Base-by-base conservation (phyloP, 2,329 filamentous ascomycete species). In the Epichloe scottii region DNA sequence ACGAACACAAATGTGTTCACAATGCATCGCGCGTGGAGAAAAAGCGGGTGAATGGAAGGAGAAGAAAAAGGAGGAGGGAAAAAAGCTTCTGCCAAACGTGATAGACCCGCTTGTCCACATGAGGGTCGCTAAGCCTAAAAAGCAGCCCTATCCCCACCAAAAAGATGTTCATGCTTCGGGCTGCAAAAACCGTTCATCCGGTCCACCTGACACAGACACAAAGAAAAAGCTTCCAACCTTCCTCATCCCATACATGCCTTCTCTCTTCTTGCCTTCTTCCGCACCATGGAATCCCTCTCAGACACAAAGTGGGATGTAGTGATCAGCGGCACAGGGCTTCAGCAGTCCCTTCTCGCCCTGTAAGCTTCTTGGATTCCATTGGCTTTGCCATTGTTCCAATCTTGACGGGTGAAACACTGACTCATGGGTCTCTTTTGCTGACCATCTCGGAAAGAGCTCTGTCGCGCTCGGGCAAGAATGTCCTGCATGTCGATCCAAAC, bases 401-500 rank as follows among this genome's bases (percentile, higher is more conserved):
- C 14, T 45, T 49, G 39, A 43, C 19, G 39, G 47, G 17, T 43
- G 40, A 23, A 43, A 37, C 30, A 44, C 56, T 60, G 58, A 59
- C 53, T 53, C 54, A 5, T 54, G 55, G 62, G 61, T 61, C 52
- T 57, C n/a, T 59, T 59, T 63, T 62, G 62, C 65, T 65, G 61
- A 65, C 62, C 54, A 56, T 30, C 56, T 51, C 56, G 19, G 37
- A 65, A 77, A 97, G 91, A 77, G 86, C 91, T 62, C 78, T 97
- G 60, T 97, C 91, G 59, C 85, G 90, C 63, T 95, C 89, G 55
- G 84, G 83, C 64, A 95, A 95, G 75, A 93, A 88, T 61, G 80
- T 96, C 58, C 78, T 97, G 54, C 91, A 97, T 66, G 73, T 96
- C 64, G 91, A 97, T 65, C 78, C 79, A 56, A 90, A 95, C 70